Evolutionary conservation across 768 basidiomycete species (phyloP), one percentile per base, ranked within the genome.

Genomic region (Mycena leptocephala): DNA sequence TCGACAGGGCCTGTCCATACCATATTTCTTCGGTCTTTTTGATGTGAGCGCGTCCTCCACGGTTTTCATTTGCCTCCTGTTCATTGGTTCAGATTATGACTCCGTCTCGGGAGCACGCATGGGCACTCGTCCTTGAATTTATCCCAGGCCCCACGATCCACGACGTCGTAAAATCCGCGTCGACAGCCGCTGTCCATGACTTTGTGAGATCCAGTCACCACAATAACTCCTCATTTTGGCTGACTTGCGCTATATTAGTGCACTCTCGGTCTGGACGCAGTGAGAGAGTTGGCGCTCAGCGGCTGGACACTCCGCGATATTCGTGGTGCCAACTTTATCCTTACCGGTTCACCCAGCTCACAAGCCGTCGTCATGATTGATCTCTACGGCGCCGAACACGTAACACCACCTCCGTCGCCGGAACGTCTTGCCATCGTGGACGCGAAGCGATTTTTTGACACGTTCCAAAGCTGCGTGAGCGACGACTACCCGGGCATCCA

Each of bases 241-340:
- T n/a, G n/a, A n/a, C n/a, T n/a, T n/a, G n/a, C n/a, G n/a, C n/a
- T n/a, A n/a, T n/a, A n/a, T n/a, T n/a, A n/a, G n/a, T n/a, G n/a
- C n/a, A n/a, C n/a, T n/a, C n/a, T n/a, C n/a, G n/a, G n/a, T n/a
- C n/a, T n/a, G n/a, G n/a, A n/a, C n/a, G n/a, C n/a, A n/a, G n/a
- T n/a, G n/a, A n/a, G n/a, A n/a, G n/a, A n/a, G n/a, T n/a, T n/a
- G n/a, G n/a, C n/a, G n/a, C n/a, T n/a, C n/a, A n/a, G n/a, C n/a
- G n/a, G n/a, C n/a, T n/a, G n/a, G n/a, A n/a, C n/a, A n/a, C n/a
- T n/a, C n/a, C n/a, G n/a, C n/a, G n/a, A n/a, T n/a, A n/a, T n/a
- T n/a, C n/a, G n/a, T n/a, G n/a, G n/a, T n/a, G n/a, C n/a, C 46
- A 66, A 66, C 48, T 66, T 66, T 43, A 66, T 66, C 65, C 65